Percentiles rank a stretch among this genome's conserved stretches.
phyloP scores from a whole-genome alignment of 345 rosid genomes.

The Boechera divaricarpa region DNA sequence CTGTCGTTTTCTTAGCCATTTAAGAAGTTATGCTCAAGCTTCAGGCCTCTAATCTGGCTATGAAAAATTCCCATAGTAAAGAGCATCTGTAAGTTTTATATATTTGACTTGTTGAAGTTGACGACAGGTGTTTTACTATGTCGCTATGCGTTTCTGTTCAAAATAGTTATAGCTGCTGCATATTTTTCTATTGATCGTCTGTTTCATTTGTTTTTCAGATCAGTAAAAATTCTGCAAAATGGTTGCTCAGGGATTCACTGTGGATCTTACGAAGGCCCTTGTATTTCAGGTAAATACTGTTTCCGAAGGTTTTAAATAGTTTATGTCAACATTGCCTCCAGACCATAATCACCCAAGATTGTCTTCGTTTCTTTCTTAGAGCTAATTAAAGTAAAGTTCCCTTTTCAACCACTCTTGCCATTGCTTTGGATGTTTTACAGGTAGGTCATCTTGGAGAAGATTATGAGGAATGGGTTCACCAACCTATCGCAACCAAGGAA shows the following conservation, averaged over 20 bases:
- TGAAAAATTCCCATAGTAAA: background rate
- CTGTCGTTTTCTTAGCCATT: background rate
- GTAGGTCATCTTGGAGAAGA: constrained; percentile 87
- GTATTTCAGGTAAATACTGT: constrained; percentile 54
- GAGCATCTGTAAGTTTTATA: background rate
- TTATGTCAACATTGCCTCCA: background rate
- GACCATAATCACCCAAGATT: constrained; percentile 10
- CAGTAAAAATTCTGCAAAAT: constrained; percentile 42
- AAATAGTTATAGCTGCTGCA: background rate
- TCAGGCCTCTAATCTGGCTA: constrained; percentile 3
- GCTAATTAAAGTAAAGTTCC: background rate
- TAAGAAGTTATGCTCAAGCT: constrained; percentile 4
- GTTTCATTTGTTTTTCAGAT: background rate
- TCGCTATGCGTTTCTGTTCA: background rate
- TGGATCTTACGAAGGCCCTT: constrained; percentile 59
- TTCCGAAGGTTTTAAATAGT: background rate
- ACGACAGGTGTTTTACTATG: constrained; percentile 15
- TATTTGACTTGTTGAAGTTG: constrained; percentile 15
- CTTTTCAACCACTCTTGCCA: constrained; percentile 6
- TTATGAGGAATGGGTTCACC: constrained; percentile 83
- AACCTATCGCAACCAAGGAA: constrained; percentile 70
- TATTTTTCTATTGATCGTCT: constrained; percentile 2
- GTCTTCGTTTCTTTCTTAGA: background rate
- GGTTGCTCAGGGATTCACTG: constrained; percentile 54
- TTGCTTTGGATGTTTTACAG: constrained; percentile 46